A percentile compares a stretch with the other conserved stretches of the same genome.
These are phyloP conservation scores for Plasmodium blacklocki DNA, from an alignment of 169 alveolate species.

Conservation along the genomic window DNA sequence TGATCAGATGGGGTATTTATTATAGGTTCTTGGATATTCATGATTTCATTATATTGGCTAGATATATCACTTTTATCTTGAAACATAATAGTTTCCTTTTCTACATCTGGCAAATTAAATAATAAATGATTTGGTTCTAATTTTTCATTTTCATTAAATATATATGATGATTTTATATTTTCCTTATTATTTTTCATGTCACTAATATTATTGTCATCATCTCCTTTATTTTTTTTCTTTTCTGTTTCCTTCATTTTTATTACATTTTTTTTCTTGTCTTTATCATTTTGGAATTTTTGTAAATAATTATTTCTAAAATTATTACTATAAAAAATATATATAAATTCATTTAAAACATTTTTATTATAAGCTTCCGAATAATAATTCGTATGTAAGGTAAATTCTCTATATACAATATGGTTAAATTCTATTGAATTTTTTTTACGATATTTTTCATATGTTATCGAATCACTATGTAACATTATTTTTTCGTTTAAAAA, in stretches of 20 bases:
- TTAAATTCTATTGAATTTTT: slow-evolving; percentile 46
- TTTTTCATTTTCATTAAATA: neutral
- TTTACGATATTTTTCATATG: slow-evolving; percentile 38
- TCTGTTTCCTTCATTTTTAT: neutral
- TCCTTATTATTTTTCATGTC: neutral
- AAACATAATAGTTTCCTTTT: neutral
- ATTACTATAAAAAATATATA: slow-evolving; percentile 18
- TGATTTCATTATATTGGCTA: neutral
- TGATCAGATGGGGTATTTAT: neutral
- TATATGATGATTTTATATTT: slow-evolving; percentile 4
- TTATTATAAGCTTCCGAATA: slow-evolving; percentile 25
- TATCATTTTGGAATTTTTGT: neutral
- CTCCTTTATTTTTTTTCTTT: neutral
- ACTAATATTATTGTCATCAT: neutral
- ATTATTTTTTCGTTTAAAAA: slow-evolving; percentile 13
- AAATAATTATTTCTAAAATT: slow-evolving; percentile 26
- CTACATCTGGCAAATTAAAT: neutral
- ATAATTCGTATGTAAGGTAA: slow-evolving; percentile 45
- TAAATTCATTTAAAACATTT: slow-evolving; percentile 25
- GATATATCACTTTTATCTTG: neutral
- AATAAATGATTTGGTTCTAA: neutral
- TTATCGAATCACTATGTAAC: slow-evolving; percentile 42
- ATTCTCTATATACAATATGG: slow-evolving; percentile 39
- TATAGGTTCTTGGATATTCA: neutral
- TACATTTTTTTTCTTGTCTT: neutral